Evolutionary conservation across 768 basidiomycete genomes (phyloP), one percentile per base, ranked within the genome.

Genomic region (Terana coerulea): DNA sequence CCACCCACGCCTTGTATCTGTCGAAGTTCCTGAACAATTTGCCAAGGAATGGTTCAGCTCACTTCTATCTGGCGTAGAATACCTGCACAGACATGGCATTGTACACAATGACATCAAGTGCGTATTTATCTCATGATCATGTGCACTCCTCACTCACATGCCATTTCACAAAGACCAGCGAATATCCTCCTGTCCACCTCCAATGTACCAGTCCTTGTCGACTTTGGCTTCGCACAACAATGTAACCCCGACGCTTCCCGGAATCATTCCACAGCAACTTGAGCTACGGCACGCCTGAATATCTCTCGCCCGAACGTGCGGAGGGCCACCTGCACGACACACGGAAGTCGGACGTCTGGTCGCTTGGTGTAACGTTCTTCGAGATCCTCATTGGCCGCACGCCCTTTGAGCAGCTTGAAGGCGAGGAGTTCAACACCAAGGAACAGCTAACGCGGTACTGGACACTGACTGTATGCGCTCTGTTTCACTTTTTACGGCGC

Each of bases 41-140:
- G 91, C 92, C 12, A 81, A 79, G 47, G 74, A 78, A 55, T 95
- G 92, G 91, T 92, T 94, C 63, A 78, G 75, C 41, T 84, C 79
- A 47, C 82, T 95, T 10, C 76, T 93, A 24, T 89, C 88, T 11
- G 92, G 85, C 2, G 78, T 94, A 30, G 83, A 87, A 56, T 93
- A 91, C 61, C 77, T 95, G 3, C 93, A 95, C 67, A 75, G 74
- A 47, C 84, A 83, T 45, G 89, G 91, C 44, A 84, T 92, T 33
- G 88, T 91, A 0, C 93, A 95, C 66, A 95, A 95, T 65, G 93
- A 95, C 63, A 91, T 95, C 75, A 95, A 95, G 88, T 92, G 61
- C 28, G 84, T 70, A 6, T 21, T n/a, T 33, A 45, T 5, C 51
- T 35, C n/a, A 15, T 48, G 49, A 41, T 54, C 19, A 3, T 45